Conservation (phyloP, 1,284 basidiomycete genomes). For the Cutaneotrichosporon sp. region DNA sequence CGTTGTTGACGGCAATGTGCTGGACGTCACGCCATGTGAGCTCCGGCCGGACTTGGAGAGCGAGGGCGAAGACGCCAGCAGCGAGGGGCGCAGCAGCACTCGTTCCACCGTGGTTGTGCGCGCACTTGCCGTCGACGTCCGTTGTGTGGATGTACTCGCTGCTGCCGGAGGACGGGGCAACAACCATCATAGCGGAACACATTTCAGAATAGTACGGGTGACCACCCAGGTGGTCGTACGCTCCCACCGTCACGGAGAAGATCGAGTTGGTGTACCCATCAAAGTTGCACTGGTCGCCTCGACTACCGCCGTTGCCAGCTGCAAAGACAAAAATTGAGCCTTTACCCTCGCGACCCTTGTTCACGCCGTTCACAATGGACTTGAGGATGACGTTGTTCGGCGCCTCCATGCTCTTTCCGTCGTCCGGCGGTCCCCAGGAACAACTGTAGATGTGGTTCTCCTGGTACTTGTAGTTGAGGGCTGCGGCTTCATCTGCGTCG, state of each 20-base stretch:
- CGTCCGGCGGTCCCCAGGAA: conserved; percentile 97
- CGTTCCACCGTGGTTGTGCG: conserved; percentile 84
- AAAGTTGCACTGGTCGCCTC: conserved; percentile 97
- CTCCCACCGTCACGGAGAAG: conserved; percentile 91
- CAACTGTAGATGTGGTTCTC: conserved; percentile 92
- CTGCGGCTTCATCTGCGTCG: conserved; percentile 94
- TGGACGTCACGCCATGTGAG: conserved; percentile 97
- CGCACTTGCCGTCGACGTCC: conserved; percentile 66
- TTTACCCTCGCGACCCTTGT: conserved; percentile 82
- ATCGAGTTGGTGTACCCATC: conserved; percentile 99
- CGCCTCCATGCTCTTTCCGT: conserved; percentile 91
- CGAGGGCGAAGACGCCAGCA: conserved; percentile 83
- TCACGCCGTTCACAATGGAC: conserved; percentile 89
- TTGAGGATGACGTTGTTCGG: conserved; percentile 89
- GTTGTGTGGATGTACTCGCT: conserved; percentile 92
- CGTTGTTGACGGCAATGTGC: conserved; percentile 76
- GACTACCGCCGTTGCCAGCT: conserved; percentile 88
- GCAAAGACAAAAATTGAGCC: conserved; percentile 97
- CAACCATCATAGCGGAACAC: conserved; percentile 94
- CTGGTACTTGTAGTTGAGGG: conserved; percentile 87
- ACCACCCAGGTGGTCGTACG: conserved; percentile 83
- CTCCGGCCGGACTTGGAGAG: conserved; percentile 78
- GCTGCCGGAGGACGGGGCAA: conserved; percentile 93
- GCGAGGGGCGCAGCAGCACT: conserved; percentile 97
- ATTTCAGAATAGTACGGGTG: conserved; percentile 97